These are phyloP conservation scores for Neocallimastix lanati DNA, from an alignment of 192 early-diverging fungal species.

Conservation along the genomic window DNA sequence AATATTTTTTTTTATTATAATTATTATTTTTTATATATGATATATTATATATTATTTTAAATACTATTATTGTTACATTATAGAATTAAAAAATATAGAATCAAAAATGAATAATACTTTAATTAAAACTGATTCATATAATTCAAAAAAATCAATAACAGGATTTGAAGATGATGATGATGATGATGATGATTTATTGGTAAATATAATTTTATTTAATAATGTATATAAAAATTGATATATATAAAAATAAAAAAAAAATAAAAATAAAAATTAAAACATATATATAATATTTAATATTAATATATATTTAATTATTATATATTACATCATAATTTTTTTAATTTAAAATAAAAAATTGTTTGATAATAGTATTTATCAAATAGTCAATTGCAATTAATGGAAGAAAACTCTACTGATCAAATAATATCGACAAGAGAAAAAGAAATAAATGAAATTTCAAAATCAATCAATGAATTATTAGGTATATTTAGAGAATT, in stretches of 20 bases:
- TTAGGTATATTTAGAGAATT: conserved; percentile 84
- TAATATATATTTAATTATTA: no score
- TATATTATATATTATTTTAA: background rate
- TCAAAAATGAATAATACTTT: background rate
- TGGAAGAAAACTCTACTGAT: conserved; percentile 54
- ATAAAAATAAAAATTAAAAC: no score
- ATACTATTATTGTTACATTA: background rate
- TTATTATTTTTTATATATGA: no score
- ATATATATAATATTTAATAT: no score
- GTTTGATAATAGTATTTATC: background rate
- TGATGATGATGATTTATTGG: background rate
- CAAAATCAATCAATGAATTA: conserved; percentile 70
- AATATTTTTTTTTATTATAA: no score
- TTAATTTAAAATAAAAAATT: no score
- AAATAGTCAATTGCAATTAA: conserved; percentile 80
- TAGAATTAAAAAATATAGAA: background rate
- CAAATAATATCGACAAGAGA: conserved; percentile 68
- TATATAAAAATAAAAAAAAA: no score
- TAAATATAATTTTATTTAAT: conserved; percentile 1
- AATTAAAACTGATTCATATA: background rate
- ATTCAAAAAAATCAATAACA: conserved; percentile 3
- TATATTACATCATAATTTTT: no score
- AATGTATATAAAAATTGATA: no score
- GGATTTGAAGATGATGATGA: background rate
- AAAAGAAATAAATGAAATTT: conserved; percentile 80